These are phyloP conservation scores for Zygnema circumcarinatum DNA, from an alignment of 139 green algal species.

Conservation along the genomic window DNA sequence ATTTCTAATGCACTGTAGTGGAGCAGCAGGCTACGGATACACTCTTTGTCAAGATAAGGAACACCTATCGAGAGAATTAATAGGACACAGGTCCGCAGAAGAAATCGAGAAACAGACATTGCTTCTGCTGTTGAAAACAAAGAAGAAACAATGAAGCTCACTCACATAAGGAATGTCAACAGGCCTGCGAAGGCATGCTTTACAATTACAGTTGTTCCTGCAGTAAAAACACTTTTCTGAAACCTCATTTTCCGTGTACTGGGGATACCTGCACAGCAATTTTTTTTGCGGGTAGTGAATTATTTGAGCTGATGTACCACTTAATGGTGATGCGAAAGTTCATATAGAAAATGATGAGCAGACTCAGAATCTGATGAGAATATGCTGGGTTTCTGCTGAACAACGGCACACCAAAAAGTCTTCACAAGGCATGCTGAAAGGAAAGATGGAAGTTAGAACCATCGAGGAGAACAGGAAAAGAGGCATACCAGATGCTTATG, in stretches of 20 bases:
- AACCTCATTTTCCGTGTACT: conserved; percentile 43
- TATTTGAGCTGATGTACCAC: background rate
- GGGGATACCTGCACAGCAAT: conserved; percentile 52
- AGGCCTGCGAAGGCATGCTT: conserved; percentile 42
- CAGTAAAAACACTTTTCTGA: conserved; percentile 39
- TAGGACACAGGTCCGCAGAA: too few relatives aligned
- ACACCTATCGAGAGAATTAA: too few relatives aligned
- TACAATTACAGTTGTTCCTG: conserved; percentile 59
- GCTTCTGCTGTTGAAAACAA: background rate
- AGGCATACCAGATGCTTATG: conserved; percentile 33
- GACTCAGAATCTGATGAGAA: background rate
- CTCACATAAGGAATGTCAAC: conserved; percentile 22
- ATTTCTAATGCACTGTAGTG: too few relatives aligned
- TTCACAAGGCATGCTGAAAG: background rate
- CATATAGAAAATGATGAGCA: background rate
- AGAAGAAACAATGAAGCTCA: background rate
- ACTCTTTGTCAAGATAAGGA: too few relatives aligned
- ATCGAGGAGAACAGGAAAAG: too few relatives aligned
- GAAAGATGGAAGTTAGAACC: conserved; percentile 8
- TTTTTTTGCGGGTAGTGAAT: too few relatives aligned
- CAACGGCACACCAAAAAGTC: background rate
- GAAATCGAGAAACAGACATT: too few relatives aligned
- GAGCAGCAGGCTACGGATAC: too few relatives aligned
- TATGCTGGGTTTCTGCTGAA: background rate
- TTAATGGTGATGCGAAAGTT: background rate